phyloP scores from a whole-genome alignment of 1,284 basidiomycete species.

The Earliella scabrosa region DNA sequence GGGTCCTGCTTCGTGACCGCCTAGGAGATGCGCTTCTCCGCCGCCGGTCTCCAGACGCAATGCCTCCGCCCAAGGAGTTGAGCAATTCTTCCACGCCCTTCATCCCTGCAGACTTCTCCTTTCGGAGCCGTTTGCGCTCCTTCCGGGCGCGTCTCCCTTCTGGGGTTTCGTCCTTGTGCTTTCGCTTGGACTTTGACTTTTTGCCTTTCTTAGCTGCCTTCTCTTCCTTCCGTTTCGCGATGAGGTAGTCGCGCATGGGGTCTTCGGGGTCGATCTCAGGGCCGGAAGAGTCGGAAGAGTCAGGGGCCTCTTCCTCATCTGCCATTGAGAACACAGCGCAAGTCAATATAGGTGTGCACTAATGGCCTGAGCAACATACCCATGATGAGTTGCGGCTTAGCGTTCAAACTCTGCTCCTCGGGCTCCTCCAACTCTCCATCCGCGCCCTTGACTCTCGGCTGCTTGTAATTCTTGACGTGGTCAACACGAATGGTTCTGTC shows the following conservation, averaged over 20 bases:
- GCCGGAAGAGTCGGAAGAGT: conserved; percentile 67
- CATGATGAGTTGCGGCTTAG: conserved; percentile 71
- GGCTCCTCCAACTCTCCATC: conserved; percentile 90
- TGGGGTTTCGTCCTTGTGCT: conserved; percentile 75
- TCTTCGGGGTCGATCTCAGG: conserved; percentile 92
- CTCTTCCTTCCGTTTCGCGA: conserved; percentile 71
- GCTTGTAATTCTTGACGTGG: conserved; percentile 94
- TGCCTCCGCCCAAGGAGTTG: conserved; percentile 35
- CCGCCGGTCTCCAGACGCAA: conserved; percentile 16
- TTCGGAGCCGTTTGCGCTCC: conserved; percentile 65
- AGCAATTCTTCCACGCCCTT: conserved; percentile 56
- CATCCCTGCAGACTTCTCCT: conserved; percentile 48
- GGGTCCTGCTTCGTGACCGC: conserved; percentile 27
- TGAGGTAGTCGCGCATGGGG: conserved; percentile 93
- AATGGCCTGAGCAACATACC: conserved; percentile 49
- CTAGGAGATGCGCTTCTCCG: conserved; percentile 27
- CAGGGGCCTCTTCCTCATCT: conserved; percentile 60
- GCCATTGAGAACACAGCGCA: neutral
- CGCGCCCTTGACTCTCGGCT: conserved; percentile 79
- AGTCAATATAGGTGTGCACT: neutral
- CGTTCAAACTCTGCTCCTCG: conserved; percentile 86
- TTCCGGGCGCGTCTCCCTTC: conserved; percentile 77
- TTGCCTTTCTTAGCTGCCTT: conserved; percentile 64
- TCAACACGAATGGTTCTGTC: conserved; percentile 90
- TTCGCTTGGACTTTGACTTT: conserved; percentile 56